Evolutionary conservation across 2,329 filamentous ascomycete genomes (phyloP).

Genomic region (Raffaelea albimanens): DNA sequence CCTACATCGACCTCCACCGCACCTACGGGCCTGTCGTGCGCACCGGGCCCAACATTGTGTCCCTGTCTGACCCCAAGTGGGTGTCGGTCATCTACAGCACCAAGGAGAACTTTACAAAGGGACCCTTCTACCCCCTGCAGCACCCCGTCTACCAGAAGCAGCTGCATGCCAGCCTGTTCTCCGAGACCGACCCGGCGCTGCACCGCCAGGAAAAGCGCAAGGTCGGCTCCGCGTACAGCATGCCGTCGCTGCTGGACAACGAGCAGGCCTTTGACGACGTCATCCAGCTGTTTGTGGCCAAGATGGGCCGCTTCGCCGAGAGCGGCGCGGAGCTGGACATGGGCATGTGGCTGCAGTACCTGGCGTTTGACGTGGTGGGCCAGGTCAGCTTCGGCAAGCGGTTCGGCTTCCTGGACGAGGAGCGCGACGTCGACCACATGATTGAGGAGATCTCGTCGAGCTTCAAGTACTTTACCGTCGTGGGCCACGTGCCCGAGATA

Average conservation of each 20-base stretch:
- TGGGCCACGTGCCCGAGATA: conserved; percentile 1
- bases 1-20: neutral
- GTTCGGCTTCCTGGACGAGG: conserved; percentile 30
- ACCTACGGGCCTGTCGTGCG: neutral
- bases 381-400: conserved; percentile 27
- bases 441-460: conserved; percentile 21
- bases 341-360: neutral
- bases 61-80: neutral
- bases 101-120: neutral
- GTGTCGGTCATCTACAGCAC: neutral
- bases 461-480: conserved; percentile 17
- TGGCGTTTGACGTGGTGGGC: conserved; percentile 32
- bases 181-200: neutral
- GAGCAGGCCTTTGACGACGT: neutral
- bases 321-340: neutral
- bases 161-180: neutral
- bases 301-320: neutral
- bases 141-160: neutral
- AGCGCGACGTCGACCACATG: conserved; percentile 26
- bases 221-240: conserved; percentile 21
- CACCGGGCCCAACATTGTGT: neutral
- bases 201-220: conserved; percentile 1
- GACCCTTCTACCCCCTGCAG: neutral
- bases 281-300: neutral
- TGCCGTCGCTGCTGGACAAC: neutral